Base-by-base conservation (phyloP, 129 eudicot genomes). In the Helichrysum umbraculigerum region DNA sequence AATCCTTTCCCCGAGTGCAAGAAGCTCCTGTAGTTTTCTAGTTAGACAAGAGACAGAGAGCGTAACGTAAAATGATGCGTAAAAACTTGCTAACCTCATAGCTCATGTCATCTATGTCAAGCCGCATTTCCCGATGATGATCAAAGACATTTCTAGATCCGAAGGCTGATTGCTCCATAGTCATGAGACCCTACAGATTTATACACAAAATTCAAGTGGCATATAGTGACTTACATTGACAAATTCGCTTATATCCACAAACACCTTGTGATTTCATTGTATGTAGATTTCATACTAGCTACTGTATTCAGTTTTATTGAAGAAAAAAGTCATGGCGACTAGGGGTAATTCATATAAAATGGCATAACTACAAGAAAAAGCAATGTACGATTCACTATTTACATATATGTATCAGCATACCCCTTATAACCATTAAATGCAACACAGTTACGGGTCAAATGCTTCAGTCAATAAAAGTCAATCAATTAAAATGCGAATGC, bases 1-100 rank as follows among this genome's bases (percentile, higher is more conserved):
- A 69, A 88, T 88, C 75, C 88, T 81, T 82, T 88, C 93, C 54
- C 88, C 88, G 4, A 88, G 85, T 14, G 83, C 96, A 67, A 90
- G 92, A 39, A 90, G 96, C 33, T 90, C 96, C 96, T 90, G 87
- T 17, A 21, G 56, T 22, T 75, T 74, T 19, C 54, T 56, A 73
- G 19, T 37, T 47, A 28, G 52, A 47, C 30, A 15, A 60, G 4
- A 34, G 14, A 84, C 30, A 32, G 39, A n/a, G n/a, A 62, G 19
- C 14, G 9, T 33, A n/a, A 15, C 30, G 44, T 20, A 14, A 66
- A 57, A 64, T 28, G 32, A 63, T 6, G 8, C 7, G 15, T 74
- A 33, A 62, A 21, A 73, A 42, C 29, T 42, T 58, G 47, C 42
- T 29, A 39, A 87, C 91, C 91, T 87, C 91, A 72, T 87, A 87